Percentiles rank a stretch among this genome's conserved stretches.
Evolutionary conservation across 2,329 filamentous ascomycete genomes (phyloP).

Genomic region (Cyphellophora attinorum): DNA sequence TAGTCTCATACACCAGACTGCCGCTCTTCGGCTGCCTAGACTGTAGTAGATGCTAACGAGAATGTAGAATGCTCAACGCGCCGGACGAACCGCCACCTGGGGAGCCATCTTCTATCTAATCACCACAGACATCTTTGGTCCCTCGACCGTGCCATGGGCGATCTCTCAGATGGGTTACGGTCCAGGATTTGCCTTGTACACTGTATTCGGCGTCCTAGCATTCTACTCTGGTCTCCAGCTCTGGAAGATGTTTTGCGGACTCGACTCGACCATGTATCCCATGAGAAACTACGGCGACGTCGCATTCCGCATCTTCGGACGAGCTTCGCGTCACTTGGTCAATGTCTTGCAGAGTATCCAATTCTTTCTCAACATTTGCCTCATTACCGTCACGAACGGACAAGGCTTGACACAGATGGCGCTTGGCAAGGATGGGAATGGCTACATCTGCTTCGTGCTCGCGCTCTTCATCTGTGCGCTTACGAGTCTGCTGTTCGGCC

Average conservation of each 20-base stretch:
- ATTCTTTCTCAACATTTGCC: slow-evolving; percentile 41
- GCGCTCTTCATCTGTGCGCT: slow-evolving; percentile 43
- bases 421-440: too few relatives aligned
- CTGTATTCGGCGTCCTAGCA: slow-evolving; percentile 20
- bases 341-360: slow-evolving; percentile 32
- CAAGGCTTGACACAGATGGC: slow-evolving; percentile 46
- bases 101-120: slow-evolving; percentile 26
- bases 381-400: slow-evolving; percentile 45
- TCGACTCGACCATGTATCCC: slow-evolving; percentile 32
- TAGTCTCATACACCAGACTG: too few relatives aligned
- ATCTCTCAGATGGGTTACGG: slow-evolving; percentile 14
- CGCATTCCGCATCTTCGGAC: slow-evolving; percentile 29
- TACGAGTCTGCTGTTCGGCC: slow-evolving; percentile 43
- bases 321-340: slow-evolving; percentile 25
- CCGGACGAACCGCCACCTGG: too few relatives aligned
- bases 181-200: slow-evolving; percentile 19
- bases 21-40: too few relatives aligned
- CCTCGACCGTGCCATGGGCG: slow-evolving; percentile 18
- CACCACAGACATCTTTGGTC: slow-evolving; percentile 30
- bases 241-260: slow-evolving; percentile 30
- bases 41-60: too few relatives aligned
- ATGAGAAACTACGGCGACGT: slow-evolving; percentile 32
- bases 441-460: slow-evolving; percentile 42
- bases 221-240: slow-evolving; percentile 27
- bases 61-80: too few relatives aligned